Conservation (phyloP, 768 basidiomycete genomes). For the Russula ochroleuca region DNA sequence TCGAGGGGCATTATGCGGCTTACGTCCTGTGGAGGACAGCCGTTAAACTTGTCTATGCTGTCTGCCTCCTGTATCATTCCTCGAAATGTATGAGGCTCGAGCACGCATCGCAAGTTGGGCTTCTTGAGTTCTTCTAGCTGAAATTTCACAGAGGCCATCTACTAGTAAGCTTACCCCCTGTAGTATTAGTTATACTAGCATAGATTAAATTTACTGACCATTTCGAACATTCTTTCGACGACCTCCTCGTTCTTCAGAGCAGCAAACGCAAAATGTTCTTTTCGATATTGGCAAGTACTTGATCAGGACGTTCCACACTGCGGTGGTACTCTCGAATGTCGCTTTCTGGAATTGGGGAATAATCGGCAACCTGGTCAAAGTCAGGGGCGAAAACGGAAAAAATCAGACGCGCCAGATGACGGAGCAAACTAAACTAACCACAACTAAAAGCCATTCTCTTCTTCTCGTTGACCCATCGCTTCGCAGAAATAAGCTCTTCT, state of each 20-base stretch:
- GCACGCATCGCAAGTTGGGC: slow-evolving; percentile 19
- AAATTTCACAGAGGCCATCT: slow-evolving; percentile 20
- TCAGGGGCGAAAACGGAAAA: neutral
- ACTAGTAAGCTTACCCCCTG: neutral
- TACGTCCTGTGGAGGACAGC: neutral
- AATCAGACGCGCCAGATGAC: neutral
- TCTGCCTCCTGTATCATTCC: slow-evolving; percentile 26
- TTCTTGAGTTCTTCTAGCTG: slow-evolving; percentile 21
- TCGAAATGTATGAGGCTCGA: slow-evolving; percentile 26
- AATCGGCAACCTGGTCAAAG: slow-evolving; percentile 1
- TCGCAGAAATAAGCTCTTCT: neutral
- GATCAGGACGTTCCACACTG: slow-evolving; percentile 21
- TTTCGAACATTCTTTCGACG: slow-evolving; percentile 7
- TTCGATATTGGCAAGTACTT: slow-evolving; percentile 11
- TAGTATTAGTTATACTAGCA: neutral
- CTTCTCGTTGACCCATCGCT: slow-evolving; percentile 17
- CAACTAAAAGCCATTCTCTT: slow-evolving; percentile 8
- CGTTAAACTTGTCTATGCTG: slow-evolving; percentile 23
- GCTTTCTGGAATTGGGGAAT: neutral
- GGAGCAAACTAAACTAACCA: neutral
- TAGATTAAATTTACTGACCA: slow-evolving; percentile 6
- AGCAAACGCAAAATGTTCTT: slow-evolving; percentile 15
- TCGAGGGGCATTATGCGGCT: neutral
- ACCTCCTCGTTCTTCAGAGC: slow-evolving; percentile 7
- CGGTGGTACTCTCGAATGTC: slow-evolving; percentile 20